Conservation (phyloP, 2,329 filamentous ascomycete species). For the Epichloe gansuensis region DNA sequence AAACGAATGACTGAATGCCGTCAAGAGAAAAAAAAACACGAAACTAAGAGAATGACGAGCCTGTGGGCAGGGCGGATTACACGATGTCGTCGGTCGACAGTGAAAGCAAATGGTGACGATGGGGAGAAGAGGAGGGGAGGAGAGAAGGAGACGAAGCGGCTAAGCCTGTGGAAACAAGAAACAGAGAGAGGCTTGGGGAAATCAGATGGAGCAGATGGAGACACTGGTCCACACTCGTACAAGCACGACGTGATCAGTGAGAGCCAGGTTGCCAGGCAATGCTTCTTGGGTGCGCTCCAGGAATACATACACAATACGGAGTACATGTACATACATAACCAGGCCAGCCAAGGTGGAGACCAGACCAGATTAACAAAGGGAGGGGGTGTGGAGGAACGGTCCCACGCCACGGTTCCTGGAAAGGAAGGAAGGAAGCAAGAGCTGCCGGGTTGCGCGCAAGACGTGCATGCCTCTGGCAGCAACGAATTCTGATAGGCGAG, state of each 20-base stretch:
- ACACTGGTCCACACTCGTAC: neutral
- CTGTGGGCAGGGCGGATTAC: constrained; percentile 37
- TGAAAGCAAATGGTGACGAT: constrained; percentile 20
- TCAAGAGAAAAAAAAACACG: constrained; percentile 7
- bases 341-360: neutral
- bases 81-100: constrained; percentile 23
- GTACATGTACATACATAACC: neutral
- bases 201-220: constrained; percentile 1
- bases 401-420: neutral
- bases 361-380: neutral
- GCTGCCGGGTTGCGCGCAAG: neutral
- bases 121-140: constrained; percentile 16
- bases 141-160: constrained; percentile 11
- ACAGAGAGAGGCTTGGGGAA: constrained; percentile 6
- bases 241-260: neutral
- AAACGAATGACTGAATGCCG: constrained; percentile 28
- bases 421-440: neutral
- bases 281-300: neutral
- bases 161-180: constrained; percentile 13
- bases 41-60: constrained; percentile 42
- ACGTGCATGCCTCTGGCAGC: neutral
- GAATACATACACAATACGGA: neutral
- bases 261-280: too few relatives aligned
- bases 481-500: neutral
- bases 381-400: constrained; percentile 1